phyloP scores from a whole-genome alignment of 2,329 filamentous ascomycete genomes.

The Venturiaceae sp. region DNA sequence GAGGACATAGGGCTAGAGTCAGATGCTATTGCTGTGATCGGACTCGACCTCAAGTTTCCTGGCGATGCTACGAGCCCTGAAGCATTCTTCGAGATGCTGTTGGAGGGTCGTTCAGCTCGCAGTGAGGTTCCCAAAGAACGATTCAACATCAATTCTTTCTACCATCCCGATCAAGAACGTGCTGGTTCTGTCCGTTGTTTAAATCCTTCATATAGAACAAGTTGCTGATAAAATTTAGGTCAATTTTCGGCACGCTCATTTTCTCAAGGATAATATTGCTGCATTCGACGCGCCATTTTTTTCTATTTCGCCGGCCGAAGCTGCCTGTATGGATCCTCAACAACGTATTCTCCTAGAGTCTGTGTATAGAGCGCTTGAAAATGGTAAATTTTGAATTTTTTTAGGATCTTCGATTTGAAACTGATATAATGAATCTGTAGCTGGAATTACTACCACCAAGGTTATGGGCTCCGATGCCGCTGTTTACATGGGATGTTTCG shows the following conservation, averaged over 20 bases:
- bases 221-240: not conserved
- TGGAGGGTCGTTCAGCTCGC: slow-evolving; percentile 12
- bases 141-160: slow-evolving; percentile 6
- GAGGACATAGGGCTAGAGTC: not conserved
- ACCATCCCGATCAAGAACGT: not conserved
- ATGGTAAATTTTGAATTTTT: not conserved
- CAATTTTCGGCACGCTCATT: slow-evolving; percentile 1
- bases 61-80: slow-evolving; percentile 14
- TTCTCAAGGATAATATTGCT: slow-evolving; percentile 2
- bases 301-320: slow-evolving; percentile 1
- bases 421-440: not conserved
- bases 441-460: not conserved
- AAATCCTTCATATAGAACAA: not conserved
- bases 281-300: slow-evolving; percentile 7
- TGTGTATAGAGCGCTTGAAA: slow-evolving; percentile 2
- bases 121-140: not conserved
- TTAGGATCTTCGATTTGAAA: not conserved
- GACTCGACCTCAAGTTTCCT: slow-evolving; percentile 17
- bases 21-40: slow-evolving; percentile 15
- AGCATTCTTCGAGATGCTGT: slow-evolving; percentile 24
- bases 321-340: slow-evolving; percentile 4
- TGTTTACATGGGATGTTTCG: not conserved
- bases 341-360: slow-evolving; percentile 6
- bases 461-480: not conserved
- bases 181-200: not conserved